Percentiles rank a stretch among this genome's conserved stretches.
Evolutionary conservation across 192 early-diverging fungal species (phyloP).

Genomic region (Entophlyctis helioformis): DNA sequence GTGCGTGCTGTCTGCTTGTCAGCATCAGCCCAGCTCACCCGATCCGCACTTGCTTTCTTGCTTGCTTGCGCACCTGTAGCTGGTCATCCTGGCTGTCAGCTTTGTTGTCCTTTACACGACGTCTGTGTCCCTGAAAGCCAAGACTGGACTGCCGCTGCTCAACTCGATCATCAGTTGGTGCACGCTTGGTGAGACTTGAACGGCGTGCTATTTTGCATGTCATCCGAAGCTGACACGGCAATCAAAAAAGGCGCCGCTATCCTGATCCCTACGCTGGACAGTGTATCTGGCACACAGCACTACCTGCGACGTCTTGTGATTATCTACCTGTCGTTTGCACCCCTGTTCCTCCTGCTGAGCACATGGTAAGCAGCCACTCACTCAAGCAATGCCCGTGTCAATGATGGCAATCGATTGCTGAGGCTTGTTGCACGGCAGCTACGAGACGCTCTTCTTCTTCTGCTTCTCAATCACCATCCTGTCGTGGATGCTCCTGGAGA

Average conservation of each 20-base stretch:
- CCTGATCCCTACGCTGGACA: slow-evolving; percentile 51
- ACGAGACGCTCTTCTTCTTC: slow-evolving; percentile 83
- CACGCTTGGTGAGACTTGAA: slow-evolving; percentile 38
- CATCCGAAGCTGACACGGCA: no score
- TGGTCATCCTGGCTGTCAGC: slow-evolving; percentile 35
- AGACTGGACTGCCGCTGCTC: slow-evolving; percentile 52
- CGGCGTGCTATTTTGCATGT: slow-evolving; percentile 1
- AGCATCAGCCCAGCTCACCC: no score
- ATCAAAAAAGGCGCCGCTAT: slow-evolving; percentile 30
- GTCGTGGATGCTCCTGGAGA: slow-evolving; percentile 70
- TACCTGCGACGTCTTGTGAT: slow-evolving; percentile 66
- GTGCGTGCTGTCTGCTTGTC: no score
- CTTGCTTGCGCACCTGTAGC: no score
- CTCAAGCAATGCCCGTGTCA: no score
- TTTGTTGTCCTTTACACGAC: slow-evolving; percentile 52
- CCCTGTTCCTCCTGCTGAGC: slow-evolving; percentile 75
- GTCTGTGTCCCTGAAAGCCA: slow-evolving; percentile 36
- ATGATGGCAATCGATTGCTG: no score
- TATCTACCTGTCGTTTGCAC: slow-evolving; percentile 78
- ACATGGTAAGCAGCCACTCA: slow-evolving; percentile 50
- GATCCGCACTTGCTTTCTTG: no score
- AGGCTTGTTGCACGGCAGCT: slow-evolving; percentile 24
- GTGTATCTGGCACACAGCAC: slow-evolving; percentile 49
- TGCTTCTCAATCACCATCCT: slow-evolving; percentile 60
- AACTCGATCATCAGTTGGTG: slow-evolving; percentile 58